These are phyloP conservation scores for Trametes hirsuta DNA, from an alignment of 1,284 basidiomycete genomes.

Conservation along the genomic window DNA sequence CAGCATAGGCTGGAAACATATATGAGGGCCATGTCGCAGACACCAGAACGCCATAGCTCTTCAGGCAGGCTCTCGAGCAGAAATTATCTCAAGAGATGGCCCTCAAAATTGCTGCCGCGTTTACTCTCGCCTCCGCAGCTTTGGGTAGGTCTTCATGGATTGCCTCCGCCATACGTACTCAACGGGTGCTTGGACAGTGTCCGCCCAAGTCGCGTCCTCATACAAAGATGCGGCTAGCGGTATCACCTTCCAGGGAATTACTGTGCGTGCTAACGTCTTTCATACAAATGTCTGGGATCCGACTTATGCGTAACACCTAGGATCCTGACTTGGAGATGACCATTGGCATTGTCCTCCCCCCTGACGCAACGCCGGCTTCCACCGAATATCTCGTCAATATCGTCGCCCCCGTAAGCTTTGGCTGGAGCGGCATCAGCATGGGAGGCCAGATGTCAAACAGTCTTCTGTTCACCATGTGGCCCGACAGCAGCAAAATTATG, in stretches of 20 bases:
- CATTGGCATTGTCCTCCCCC: slow-evolving; percentile 33
- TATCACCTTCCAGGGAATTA: slow-evolving; percentile 34
- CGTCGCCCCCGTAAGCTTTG: slow-evolving; percentile 31
- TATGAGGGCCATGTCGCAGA: slow-evolving; percentile 6
- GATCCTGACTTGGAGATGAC: slow-evolving; percentile 32
- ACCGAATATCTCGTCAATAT: slow-evolving; percentile 34
- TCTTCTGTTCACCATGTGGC: slow-evolving; percentile 35
- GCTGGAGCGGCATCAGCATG: slow-evolving; percentile 34
- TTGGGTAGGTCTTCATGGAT: slow-evolving; percentile 10
- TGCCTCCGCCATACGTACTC: no score
- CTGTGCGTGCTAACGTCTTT: slow-evolving; percentile 5
- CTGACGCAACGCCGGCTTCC: slow-evolving; percentile 29
- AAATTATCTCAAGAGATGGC: neutral
- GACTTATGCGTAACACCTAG: slow-evolving; percentile 13
- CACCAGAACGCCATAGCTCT: neutral
- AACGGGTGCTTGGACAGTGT: slow-evolving; percentile 4
- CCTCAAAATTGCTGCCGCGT: slow-evolving; percentile 3
- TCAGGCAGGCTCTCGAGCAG: neutral
- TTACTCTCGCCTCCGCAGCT: slow-evolving; percentile 8
- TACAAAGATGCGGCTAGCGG: slow-evolving; percentile 34
- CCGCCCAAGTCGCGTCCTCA: slow-evolving; percentile 28
- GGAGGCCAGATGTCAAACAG: slow-evolving; percentile 35
- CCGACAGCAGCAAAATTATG: slow-evolving; percentile 28
- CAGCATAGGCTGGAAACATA: neutral
- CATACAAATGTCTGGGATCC: neutral